Evolutionary conservation across 257 asterid genomes (phyloP).

Genomic region (Gynochthodes officinalis): DNA sequence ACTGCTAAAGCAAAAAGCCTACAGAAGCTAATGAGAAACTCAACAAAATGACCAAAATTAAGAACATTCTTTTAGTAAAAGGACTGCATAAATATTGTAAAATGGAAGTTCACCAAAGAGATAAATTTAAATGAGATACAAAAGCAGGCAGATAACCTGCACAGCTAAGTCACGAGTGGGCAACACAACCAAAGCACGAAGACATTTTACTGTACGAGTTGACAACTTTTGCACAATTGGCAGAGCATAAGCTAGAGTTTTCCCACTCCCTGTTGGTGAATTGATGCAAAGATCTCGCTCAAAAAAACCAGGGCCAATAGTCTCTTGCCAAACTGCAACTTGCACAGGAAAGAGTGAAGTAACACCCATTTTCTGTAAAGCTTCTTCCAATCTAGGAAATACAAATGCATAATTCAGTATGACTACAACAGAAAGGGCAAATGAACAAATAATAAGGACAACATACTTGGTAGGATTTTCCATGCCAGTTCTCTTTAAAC

Average conservation of each 20-base stretch:
- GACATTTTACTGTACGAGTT: constrained; percentile 56
- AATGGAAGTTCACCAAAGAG: background rate
- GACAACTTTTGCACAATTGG: constrained; percentile 82
- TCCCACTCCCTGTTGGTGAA: constrained; percentile 96
- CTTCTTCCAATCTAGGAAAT: constrained; percentile 57
- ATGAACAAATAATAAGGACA: background rate
- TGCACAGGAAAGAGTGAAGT: constrained; percentile 79
- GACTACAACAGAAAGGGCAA: too few relatives aligned
- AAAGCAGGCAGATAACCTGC: constrained; percentile 48
- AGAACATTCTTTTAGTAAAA: background rate
- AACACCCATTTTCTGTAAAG: constrained; percentile 59
- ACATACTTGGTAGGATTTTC: background rate
- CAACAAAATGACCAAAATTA: background rate
- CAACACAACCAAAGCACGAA: constrained; percentile 90
- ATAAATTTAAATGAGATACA: background rate
- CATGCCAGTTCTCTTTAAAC: background rate
- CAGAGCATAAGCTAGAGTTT: constrained; percentile 82
- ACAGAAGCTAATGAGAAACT: background rate
- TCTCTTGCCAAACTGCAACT: constrained; percentile 90
- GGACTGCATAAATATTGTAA: background rate
- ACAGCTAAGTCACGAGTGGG: constrained; percentile 91
- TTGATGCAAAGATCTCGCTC: constrained; percentile 80
- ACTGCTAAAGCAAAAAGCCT: background rate
- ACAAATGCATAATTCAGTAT: constrained; percentile 14
- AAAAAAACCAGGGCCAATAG: constrained; percentile 83